Evolutionary conservation across 1,139 yeast species (phyloP).

Genomic region (Pichia kudriavzevii): DNA sequence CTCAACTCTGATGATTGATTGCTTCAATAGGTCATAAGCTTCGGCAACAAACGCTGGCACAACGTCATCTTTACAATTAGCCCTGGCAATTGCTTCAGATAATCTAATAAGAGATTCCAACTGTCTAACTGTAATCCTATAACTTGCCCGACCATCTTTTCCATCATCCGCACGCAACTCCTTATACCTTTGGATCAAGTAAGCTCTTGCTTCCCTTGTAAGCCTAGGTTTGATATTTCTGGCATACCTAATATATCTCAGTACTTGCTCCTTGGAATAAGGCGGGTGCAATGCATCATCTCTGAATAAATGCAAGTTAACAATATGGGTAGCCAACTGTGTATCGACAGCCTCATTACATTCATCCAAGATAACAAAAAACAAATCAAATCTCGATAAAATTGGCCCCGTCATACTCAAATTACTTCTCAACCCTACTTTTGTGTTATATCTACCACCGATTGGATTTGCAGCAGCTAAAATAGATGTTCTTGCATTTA

Average conservation of each 20-base stretch:
- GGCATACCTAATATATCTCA: constrained; percentile 87
- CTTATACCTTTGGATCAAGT: constrained; percentile 72
- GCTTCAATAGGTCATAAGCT: constrained; percentile 84
- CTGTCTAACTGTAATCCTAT: constrained; percentile 95
- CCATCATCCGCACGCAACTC: constrained; percentile 89
- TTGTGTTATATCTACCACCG: constrained; percentile 90
- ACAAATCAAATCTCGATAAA: constrained; percentile 95
- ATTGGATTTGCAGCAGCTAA: constrained; percentile 97
- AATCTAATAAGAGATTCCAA: constrained; percentile 89
- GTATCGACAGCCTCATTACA: constrained; percentile 89
- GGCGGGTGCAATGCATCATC: constrained; percentile 92
- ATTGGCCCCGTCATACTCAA: constrained; percentile 98
- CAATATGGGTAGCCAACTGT: constrained; percentile 86
- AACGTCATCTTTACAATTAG: constrained; percentile 87
- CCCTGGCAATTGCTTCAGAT: constrained; percentile 95
- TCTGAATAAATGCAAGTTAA: constrained; percentile 82
- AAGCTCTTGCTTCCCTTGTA: constrained; percentile 74
- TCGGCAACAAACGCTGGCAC: constrained; percentile 86
- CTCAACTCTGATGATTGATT: constrained; percentile 89
- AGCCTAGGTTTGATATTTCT: constrained; percentile 87
- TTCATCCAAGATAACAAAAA: constrained; percentile 91
- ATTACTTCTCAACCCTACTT: constrained; percentile 75
- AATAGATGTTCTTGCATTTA: constrained; percentile 93
- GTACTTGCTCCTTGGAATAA: constrained; percentile 78
- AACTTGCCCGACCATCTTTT: constrained; percentile 84